These are phyloP conservation scores for Rhynchospora tenuis DNA, from an alignment of 176 grass and related monocot genomes.

Conservation along the genomic window DNA sequence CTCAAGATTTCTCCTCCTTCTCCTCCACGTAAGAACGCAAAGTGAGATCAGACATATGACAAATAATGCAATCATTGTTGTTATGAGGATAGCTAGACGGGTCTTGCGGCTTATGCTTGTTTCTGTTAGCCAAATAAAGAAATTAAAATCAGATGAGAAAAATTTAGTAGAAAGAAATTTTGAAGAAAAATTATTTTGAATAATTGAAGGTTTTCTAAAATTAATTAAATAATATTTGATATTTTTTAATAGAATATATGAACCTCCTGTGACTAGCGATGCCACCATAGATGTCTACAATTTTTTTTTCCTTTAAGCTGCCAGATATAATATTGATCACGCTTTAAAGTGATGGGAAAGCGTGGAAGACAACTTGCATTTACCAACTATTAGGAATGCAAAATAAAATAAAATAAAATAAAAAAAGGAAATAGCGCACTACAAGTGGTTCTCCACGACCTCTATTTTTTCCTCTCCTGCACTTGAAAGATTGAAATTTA, in stretches of 20 bases:
- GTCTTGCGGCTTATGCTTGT: not conserved
- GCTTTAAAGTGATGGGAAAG: not conserved
- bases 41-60: constrained; percentile 3
- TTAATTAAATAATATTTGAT: not conserved
- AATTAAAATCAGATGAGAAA: not conserved
- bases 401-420: too few relatives aligned
- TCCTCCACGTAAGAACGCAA: constrained; percentile 13
- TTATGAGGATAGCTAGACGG: not conserved
- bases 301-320: not conserved
- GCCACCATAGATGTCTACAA: too few relatives aligned
- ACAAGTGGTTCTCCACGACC: too few relatives aligned
- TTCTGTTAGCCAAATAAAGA: not conserved
- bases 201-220: not conserved
- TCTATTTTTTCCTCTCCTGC: not conserved
- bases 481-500: not conserved
- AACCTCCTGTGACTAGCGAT: too few relatives aligned
- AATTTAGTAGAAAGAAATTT: too few relatives aligned
- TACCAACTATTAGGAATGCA: too few relatives aligned
- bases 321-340: not conserved
- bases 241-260: too few relatives aligned
- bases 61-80: not conserved
- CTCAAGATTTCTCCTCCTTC: not conserved
- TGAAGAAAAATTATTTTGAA: too few relatives aligned
- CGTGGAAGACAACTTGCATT: not conserved
- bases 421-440: too few relatives aligned